Evolutionary conservation across 2,329 filamentous ascomycete species (phyloP), one percentile per base, ranked within the genome.

Genomic region (Venturia oleaginea): DNA sequence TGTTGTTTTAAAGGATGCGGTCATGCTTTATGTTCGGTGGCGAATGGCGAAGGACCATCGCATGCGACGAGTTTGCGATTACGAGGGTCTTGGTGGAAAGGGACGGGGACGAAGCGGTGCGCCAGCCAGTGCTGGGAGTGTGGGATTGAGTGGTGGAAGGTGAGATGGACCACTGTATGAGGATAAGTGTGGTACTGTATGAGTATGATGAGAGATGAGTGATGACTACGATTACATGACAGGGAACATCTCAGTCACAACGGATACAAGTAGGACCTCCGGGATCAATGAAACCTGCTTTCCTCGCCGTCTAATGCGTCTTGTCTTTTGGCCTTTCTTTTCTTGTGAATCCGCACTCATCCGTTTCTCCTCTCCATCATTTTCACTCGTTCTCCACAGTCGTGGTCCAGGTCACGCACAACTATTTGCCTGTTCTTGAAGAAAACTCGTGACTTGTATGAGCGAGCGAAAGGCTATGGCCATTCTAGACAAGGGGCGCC

Each of bases 1-100:
- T 70, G 87, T 97, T 19, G 86, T 96, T 11, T 75, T 96, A 62
- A 94, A 93, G 74, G 86, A 88, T 73, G 83, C 82, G 7, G 70
- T 87, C 40, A 76, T 85, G 69, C 75, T 87, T 1, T 88, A 87
- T 70, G 85, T 80, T 37, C 63, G 78, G 61, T 82, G 79, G 79
- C 77, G 74, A 70, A 78, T 80, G 73, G 80, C 79, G 65, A 73
- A 76, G 68, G 78, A 78, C 68, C 79, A 82, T 70, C 72, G 77
- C 13, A 68, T 72, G 70, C 71, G 80, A 67, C 74, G 72, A 61
- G 76, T 82, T 4, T 40, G 81, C 67, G 76, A 82, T 68, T 77
- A 73, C 62, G 72, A 73, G 27, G 51, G 51, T 3, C 51, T 57
- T 11, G 51, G 51, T 57, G 51, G 51, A 2, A 57, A 57, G 30